Percentiles rank a stretch among this genome's conserved stretches.
Evolutionary conservation across 2,329 filamentous ascomycete species (phyloP).

Genomic region (Ceratocystiopsis sp.): DNA sequence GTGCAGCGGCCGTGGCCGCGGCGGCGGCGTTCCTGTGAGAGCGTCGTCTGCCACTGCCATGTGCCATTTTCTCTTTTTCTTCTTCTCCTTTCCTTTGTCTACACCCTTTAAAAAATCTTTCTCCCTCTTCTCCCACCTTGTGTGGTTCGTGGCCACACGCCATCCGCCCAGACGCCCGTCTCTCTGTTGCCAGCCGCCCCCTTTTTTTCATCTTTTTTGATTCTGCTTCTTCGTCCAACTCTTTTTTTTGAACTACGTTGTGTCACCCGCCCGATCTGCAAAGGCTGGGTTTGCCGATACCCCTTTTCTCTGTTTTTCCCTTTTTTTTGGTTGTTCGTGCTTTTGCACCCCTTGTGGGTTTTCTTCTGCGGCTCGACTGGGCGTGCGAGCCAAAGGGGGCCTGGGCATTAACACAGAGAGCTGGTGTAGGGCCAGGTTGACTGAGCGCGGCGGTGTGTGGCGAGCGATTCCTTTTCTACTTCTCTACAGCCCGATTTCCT

Average conservation of each 20-base stretch:
- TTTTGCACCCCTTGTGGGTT: background rate
- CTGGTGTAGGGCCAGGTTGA: too few species aligned
- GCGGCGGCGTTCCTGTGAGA: background rate
- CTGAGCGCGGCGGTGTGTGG: too few species aligned
- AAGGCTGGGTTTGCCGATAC: conserved; percentile 4
- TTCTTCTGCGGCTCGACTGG: background rate
- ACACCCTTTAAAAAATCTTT: too few species aligned
- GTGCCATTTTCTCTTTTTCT: too few species aligned
- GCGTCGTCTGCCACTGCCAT: too few species aligned
- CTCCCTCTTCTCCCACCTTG: background rate
- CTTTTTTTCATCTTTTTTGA: too few species aligned
- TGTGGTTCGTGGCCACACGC: background rate
- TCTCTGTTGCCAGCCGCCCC: background rate
- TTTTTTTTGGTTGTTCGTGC: background rate
- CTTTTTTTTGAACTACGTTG: background rate
- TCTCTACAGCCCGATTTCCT: too few species aligned
- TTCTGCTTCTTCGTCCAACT: background rate
- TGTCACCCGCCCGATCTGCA: background rate
- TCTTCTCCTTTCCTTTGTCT: too few species aligned
- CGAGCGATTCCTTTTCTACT: too few species aligned
- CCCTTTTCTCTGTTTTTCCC: background rate
- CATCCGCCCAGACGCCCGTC: conserved; percentile 6
- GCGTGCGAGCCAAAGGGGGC: background rate
- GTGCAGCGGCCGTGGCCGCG: too few species aligned
- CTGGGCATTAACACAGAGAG: too few species aligned